phyloP scores from a whole-genome alignment of 1,284 basidiomycete species.

The Pseudozyma pruni region DNA sequence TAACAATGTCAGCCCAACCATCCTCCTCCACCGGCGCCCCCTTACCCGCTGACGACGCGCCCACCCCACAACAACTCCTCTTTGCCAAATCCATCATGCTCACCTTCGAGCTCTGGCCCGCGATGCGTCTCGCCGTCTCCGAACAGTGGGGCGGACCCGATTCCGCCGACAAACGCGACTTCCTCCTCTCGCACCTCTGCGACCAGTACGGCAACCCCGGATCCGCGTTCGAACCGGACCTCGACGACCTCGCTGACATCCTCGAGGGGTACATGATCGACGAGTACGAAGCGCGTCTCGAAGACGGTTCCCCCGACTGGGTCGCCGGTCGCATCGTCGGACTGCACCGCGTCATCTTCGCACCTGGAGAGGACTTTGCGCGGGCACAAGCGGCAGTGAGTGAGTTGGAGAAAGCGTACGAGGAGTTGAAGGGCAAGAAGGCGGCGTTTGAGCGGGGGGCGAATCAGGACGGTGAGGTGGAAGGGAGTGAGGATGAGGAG shows the following conservation, averaged over 20 bases:
- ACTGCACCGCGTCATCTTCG: conserved; percentile 54
- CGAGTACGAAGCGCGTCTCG: conserved; percentile 62
- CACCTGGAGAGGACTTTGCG: conserved; percentile 25
- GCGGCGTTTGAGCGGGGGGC: conserved; percentile 21
- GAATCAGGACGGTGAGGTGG: conserved; percentile 36
- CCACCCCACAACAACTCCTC: conserved; percentile 57
- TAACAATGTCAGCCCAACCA: conserved; percentile 24
- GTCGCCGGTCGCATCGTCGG: conserved; percentile 57
- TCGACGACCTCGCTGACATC: conserved; percentile 62
- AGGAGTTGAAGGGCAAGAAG: conserved; percentile 48
- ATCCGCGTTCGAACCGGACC: conserved; percentile 48
- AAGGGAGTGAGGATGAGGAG: conserved; percentile 37
- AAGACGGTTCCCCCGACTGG: conserved; percentile 58
- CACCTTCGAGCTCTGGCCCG: conserved; percentile 63
- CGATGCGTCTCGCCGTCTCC: conserved; percentile 62
- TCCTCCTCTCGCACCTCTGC: conserved; percentile 60
- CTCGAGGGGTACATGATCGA: conserved; percentile 61
- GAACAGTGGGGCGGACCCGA: conserved; percentile 65
- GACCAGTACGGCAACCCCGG: conserved; percentile 57
- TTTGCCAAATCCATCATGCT: conserved; percentile 62
- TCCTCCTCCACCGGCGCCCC: conserved; percentile 17
- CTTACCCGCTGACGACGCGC: conserved; percentile 18
- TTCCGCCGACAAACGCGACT: conserved; percentile 59
- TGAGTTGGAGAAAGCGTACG: conserved; percentile 50
- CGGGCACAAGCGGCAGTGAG: conserved; percentile 41